Percentiles rank a stretch among this genome's conserved stretches.
Conservation (phyloP, 257 asterid species). For the Solanum lycopersicoides region DNA sequence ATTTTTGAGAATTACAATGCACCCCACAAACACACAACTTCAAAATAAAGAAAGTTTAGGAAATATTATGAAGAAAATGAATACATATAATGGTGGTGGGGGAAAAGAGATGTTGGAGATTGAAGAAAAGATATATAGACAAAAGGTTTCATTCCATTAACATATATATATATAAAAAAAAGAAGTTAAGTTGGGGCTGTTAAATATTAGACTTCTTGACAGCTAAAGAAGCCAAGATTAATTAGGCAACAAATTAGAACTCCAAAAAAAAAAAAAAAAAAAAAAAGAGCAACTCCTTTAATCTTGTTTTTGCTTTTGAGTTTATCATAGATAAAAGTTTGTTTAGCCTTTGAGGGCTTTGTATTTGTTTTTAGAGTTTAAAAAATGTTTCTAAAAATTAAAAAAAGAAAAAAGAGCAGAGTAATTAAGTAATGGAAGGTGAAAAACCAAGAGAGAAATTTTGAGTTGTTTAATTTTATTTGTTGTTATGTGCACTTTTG, state of each 20-base stretch:
- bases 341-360: not conserved
- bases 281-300: not conserved
- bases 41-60: not conserved
- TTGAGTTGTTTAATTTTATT: not conserved
- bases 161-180: not conserved
- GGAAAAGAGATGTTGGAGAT: not conserved
- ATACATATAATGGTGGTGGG: not conserved
- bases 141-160: not conserved
- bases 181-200: conserved; percentile 7
- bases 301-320: not conserved
- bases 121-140: not conserved
- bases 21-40: not conserved
- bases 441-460: not conserved
- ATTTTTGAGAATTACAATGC: not conserved
- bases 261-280: not conserved
- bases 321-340: not conserved
- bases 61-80: not conserved
- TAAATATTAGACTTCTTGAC: conserved; percentile 21
- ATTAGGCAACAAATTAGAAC: not conserved
- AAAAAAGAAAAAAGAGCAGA: not conserved
- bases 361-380: not conserved
- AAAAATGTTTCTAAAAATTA: not conserved
- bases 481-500: not conserved
- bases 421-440: not conserved
- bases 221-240: conserved; percentile 9